These are phyloP conservation scores for Grifola frondosa DNA, from an alignment of 1,284 basidiomycete species.

Conservation along the genomic window DNA sequence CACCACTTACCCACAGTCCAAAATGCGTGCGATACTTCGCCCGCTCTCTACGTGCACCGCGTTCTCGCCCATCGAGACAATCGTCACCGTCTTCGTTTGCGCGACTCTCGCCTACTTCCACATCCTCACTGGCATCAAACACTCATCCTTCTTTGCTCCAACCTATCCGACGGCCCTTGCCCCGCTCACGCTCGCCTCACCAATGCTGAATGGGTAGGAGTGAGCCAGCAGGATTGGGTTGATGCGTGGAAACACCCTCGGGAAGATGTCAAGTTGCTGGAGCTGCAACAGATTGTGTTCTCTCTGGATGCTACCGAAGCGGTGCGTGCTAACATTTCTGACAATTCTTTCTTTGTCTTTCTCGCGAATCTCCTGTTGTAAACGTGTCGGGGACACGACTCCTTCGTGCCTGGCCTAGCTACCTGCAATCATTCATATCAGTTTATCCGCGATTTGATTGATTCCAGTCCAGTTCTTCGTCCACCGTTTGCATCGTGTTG, in stretches of 20 bases:
- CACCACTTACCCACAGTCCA: slow-evolving; percentile 6
- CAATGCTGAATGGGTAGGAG: slow-evolving; percentile 54
- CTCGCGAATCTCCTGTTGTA: slow-evolving; percentile 14
- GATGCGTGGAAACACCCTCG: slow-evolving; percentile 34
- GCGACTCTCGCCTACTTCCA: slow-evolving; percentile 93
- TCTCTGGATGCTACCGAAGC: slow-evolving; percentile 43
- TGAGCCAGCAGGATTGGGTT: slow-evolving; percentile 51
- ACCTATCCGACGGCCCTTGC: slow-evolving; percentile 44
- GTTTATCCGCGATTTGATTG: background rate
- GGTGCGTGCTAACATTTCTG: slow-evolving; percentile 33
- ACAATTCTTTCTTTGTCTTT: slow-evolving; percentile 6
- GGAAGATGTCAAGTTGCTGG: slow-evolving; percentile 42
- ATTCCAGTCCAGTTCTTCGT: slow-evolving; percentile 28
- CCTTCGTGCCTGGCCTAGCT: too few relatives aligned
- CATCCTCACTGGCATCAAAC: slow-evolving; percentile 82
- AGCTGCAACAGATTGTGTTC: slow-evolving; percentile 67
- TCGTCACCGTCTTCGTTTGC: slow-evolving; percentile 84
- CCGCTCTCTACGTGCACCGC: slow-evolving; percentile 66
- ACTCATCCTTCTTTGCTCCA: slow-evolving; percentile 66
- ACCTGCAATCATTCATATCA: slow-evolving; percentile 1
- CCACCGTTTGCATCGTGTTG: too few relatives aligned
- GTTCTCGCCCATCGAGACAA: slow-evolving; percentile 77
- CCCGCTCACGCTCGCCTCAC: slow-evolving; percentile 55
- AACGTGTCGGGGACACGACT: too few relatives aligned
- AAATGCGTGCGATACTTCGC: slow-evolving; percentile 56